A percentile compares a stretch with the other conserved stretches of the same genome.
Conservation (phyloP, 2,329 filamentous ascomycete species). For the Epichloe sibirici region DNA sequence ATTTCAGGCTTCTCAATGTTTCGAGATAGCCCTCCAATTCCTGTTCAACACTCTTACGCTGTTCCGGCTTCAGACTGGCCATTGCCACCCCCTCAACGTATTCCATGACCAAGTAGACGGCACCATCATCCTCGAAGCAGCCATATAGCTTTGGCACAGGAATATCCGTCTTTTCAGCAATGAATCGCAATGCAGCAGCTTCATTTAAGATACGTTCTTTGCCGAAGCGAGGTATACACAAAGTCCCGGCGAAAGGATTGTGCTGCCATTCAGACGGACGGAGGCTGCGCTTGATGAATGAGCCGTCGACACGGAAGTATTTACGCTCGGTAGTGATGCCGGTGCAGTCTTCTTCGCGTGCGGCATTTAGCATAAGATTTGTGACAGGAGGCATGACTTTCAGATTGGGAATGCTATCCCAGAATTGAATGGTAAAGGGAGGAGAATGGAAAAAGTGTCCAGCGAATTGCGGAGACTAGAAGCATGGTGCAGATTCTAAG, state of each 20-base stretch:
- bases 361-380: slow-evolving; percentile 6
- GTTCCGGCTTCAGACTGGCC: neutral
- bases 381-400: slow-evolving; percentile 4
- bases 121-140: slow-evolving; percentile 7
- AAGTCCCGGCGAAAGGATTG: slow-evolving; percentile 1
- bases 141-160: slow-evolving; percentile 10
- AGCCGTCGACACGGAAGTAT: slow-evolving; percentile 4
- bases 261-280: slow-evolving; percentile 6
- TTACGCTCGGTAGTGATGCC: slow-evolving; percentile 6
- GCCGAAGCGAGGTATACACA: slow-evolving; percentile 6
- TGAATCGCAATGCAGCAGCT: slow-evolving; percentile 7
- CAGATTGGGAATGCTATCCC: neutral
- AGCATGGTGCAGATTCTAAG: too few species aligned
- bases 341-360: slow-evolving; percentile 4
- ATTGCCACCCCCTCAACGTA: slow-evolving; percentile 5
- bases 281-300: slow-evolving; percentile 7
- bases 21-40: slow-evolving; percentile 8
- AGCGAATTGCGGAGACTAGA: too few species aligned
- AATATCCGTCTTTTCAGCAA: slow-evolving; percentile 10
- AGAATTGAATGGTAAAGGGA: neutral
- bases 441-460: neutral
- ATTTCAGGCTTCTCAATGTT: slow-evolving; percentile 6
- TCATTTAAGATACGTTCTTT: slow-evolving; percentile 11
- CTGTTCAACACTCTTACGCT: slow-evolving; percentile 6
- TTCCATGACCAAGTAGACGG: slow-evolving; percentile 4